Base-by-base conservation (phyloP, 768 basidiomycete genomes). In the Jaapia argillacea region DNA sequence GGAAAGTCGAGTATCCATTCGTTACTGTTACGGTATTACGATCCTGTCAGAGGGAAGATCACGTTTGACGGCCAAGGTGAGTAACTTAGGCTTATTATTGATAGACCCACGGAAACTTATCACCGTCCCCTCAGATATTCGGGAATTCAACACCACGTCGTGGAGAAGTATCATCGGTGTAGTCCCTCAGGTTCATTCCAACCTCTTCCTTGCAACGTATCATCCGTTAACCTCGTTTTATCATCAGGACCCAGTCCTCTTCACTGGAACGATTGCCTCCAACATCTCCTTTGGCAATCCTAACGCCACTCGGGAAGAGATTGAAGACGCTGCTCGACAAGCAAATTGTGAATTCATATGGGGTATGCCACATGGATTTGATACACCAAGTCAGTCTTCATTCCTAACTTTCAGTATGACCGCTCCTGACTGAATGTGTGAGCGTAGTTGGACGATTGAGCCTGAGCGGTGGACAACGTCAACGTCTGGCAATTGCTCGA, bases 301-400 rank as follows among this genome's bases (percentile, higher is more conserved):
- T 6, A 64, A 72, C 16, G 87, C 79, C 0, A 86, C 88, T 0
- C 72, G 85, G 18, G 79, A 81, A 50, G 77, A 94, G 46, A 86
- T 97, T 18, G 89, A 96, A 59, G 66, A 79, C 23, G 93, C 90
- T 0, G 93, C 92, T 0, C 71, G 85, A 16, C 76, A 88, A 46
- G 94, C 94, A 2, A 96, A 97, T 52, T 97, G 93, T 61, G 91
- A 94, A 54, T 98, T 94, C 56, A 81, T 97, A 4, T 89, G 90
- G 85, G 82, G 85, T 13, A 79, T 98, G 71, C 92, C 93, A 6
- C 71, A 90, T 45, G 91, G 92, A 0, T 94, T 94, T 53, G 93
- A 96, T 52, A 97, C 94, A 1, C 72, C 81, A 52, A 92, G 91
- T 92, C 49, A 52, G 86, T 57, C 2, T 7, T 5, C 47, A 44